phyloP scores from a whole-genome alignment of 805 yeast species.

The Saccharomyces eubayanus region DNA sequence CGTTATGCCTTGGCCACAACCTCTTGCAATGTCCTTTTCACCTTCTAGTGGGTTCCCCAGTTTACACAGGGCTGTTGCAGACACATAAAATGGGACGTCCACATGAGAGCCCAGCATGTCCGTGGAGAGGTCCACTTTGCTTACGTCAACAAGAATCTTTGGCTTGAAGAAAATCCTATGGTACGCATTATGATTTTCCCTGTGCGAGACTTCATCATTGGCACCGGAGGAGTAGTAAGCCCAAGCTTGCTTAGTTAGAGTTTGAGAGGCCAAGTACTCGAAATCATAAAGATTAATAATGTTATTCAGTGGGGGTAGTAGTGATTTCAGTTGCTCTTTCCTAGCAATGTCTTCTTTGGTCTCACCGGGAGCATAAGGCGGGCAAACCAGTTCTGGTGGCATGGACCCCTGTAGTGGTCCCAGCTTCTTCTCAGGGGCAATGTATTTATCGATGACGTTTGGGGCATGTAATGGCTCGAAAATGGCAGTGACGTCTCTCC shows the following conservation, averaged over 20 bases:
- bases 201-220: constrained; percentile 82
- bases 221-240: constrained; percentile 88
- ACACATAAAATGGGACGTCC: constrained; percentile 73
- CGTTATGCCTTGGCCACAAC: constrained; percentile 62
- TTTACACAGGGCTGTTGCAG: constrained; percentile 89
- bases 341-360: constrained; percentile 24
- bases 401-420: constrained; percentile 42
- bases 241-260: constrained; percentile 76
- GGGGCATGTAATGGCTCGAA: constrained; percentile 87
- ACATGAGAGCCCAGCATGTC: constrained; percentile 65
- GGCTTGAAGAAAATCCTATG: constrained; percentile 87
- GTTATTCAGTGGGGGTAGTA: constrained; percentile 61
- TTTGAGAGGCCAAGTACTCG: constrained; percentile 75
- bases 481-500: constrained; percentile 72
- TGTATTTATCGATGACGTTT: constrained; percentile 64
- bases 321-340: constrained; percentile 28
- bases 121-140: constrained; percentile 60
- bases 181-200: constrained; percentile 87
- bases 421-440: constrained; percentile 51
- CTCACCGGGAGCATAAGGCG: constrained; percentile 30
- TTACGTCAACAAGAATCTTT: constrained; percentile 69
- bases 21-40: constrained; percentile 75
- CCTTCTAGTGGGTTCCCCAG: constrained; percentile 85
- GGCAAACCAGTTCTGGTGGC: constrained; percentile 24
- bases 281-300: constrained; percentile 78